Evolutionary conservation across 208 protist genomes (phyloP), one percentile per base, ranked within the genome.

Genomic region (Herpetomonas samuelpessoai): DNA sequence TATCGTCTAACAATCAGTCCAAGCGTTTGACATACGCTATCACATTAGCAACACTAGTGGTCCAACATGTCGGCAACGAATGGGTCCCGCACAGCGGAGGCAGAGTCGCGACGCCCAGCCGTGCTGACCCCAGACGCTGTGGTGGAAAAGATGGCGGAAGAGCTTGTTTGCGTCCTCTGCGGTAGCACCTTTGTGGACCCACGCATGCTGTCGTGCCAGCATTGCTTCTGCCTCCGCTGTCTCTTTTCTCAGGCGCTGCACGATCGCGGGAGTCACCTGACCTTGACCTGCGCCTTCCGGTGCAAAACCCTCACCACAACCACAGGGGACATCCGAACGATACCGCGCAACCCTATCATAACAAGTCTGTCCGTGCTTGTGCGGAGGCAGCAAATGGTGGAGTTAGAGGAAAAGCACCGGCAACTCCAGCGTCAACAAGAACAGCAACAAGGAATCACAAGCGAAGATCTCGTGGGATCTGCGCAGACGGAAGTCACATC

Each of bases 181-280:
- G 64, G 76, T 3, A 70, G 28, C 16, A 39, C 86, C 10, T 65
- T 87, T 22, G 68, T 83, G 6, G 79, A 91, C 44, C 83, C 83
- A 0, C 74, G 83, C 27, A 60, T 87, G 14, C 65, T 91, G n/a
- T 30, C 49, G n/a, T 91, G 83, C 52, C 79, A 91, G 55, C 83
- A 91, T 58, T 74, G 59, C 39, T 87, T 91, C 59, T 91, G 83
- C 53, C 62, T 91, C 2, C 70, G 79, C n/a, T 91, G 83, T 31
- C 57, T 87, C 16, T 81, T 80, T 65, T 58, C 51, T 12, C 66
- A 57, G 21, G 63, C 73, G 2, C 31, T 66, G 27, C 66, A 75
- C 25, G 66, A 84, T 19, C 72, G 76, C 4, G 65, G 51, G 31
- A 30, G 31, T 21, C 19, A 66, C 26, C 49, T 81, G 9, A 55